phyloP scores from a whole-genome alignment of 768 basidiomycete genomes.

The Podaxis sp. region DNA sequence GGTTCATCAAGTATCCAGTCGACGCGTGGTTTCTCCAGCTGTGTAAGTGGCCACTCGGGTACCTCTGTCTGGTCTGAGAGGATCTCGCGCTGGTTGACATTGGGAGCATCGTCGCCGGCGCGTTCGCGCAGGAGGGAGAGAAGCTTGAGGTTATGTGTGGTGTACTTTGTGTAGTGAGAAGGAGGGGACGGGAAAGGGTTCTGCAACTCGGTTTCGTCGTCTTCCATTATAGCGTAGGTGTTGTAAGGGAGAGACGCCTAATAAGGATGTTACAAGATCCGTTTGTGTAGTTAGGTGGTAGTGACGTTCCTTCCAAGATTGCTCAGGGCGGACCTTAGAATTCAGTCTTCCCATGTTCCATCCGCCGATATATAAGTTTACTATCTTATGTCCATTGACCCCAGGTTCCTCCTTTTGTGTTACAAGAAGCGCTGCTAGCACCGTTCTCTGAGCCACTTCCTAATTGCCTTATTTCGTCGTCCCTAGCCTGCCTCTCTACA shows the following conservation, averaged over 20 bases:
- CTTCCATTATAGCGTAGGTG: constrained; percentile 42
- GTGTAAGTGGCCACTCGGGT: constrained; percentile 71
- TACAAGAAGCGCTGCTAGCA: background rate
- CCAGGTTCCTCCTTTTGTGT: background rate
- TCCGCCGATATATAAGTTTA: background rate
- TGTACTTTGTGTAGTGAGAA: constrained; percentile 77
- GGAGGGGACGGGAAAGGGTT: constrained; percentile 91
- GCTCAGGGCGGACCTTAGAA: background rate
- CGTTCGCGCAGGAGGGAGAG: constrained; percentile 60
- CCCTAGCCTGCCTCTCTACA: background rate
- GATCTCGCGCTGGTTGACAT: constrained; percentile 54
- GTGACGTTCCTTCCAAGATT: background rate
- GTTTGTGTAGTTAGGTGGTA: background rate
- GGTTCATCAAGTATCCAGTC: constrained; percentile 91
- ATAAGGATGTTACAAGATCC: constrained; percentile 13
- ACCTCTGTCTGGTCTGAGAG: constrained; percentile 69
- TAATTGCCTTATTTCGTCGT: background rate
- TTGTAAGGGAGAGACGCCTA: constrained; percentile 11
- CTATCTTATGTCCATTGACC: constrained; percentile 5
- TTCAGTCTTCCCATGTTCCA: constrained; percentile 2
- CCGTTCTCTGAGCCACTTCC: background rate
- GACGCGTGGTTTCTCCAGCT: constrained; percentile 81
- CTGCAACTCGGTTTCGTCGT: constrained; percentile 71
- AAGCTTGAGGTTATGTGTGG: constrained; percentile 66
- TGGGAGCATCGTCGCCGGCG: constrained; percentile 30